Evolutionary conservation across 345 rosid species (phyloP).

Genomic region (Hirschfeldia incana): DNA sequence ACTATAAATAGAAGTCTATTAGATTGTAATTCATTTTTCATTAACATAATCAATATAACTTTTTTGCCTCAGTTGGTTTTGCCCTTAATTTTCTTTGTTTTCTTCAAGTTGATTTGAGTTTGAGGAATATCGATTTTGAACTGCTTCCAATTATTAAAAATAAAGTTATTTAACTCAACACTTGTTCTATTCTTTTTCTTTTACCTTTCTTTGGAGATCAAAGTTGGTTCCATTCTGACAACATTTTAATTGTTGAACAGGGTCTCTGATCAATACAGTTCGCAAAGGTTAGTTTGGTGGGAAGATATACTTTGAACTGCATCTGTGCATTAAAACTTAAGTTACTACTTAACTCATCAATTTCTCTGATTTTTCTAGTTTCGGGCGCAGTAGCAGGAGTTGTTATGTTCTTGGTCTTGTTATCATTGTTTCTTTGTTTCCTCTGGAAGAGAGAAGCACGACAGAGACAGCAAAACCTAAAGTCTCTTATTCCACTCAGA

Average conservation of each 20-base stretch:
- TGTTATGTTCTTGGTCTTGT: not conserved
- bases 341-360: not conserved
- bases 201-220: not conserved
- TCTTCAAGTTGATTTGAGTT: too few species aligned
- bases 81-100: too few species aligned
- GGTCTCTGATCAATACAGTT: not conserved
- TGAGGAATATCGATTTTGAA: too few species aligned
- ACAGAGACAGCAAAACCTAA: not conserved
- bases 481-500: not conserved
- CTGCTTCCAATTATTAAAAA: too few species aligned
- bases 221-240: not conserved
- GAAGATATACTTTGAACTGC: not conserved
- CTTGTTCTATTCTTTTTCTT: not conserved
- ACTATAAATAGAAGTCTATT: too few species aligned
- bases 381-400: not conserved
- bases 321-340: not conserved
- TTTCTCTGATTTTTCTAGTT: not conserved
- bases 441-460: not conserved
- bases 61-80: too few species aligned
- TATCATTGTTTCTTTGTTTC: not conserved
- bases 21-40: too few species aligned
- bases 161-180: too few species aligned
- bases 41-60: too few species aligned
- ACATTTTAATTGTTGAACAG: not conserved
- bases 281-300: not conserved